A percentile compares a stretch with the other conserved stretches of the same genome.
These are phyloP conservation scores for Venturia effusa DNA, from an alignment of 2,329 filamentous ascomycete species.

Conservation along the genomic window DNA sequence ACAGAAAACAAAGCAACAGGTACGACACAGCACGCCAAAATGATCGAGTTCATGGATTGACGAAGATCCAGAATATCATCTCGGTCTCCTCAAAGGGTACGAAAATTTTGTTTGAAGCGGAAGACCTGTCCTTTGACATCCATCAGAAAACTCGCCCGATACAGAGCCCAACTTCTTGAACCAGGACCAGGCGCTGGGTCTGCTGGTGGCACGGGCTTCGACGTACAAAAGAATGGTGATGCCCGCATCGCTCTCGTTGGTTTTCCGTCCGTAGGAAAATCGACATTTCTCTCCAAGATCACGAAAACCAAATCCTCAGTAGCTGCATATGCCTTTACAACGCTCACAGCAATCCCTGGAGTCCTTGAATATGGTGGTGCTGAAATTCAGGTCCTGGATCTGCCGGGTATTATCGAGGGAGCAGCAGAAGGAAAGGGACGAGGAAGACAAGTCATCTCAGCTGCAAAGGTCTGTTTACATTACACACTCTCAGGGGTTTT, in stretches of 20 bases:
- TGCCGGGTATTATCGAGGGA: slow-evolving; percentile 97
- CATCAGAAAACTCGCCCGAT: slow-evolving; percentile 80
- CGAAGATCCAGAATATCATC: slow-evolving; percentile 70
- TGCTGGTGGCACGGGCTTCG: slow-evolving; percentile 71
- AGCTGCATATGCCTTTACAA: slow-evolving; percentile 94
- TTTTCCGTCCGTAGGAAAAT: slow-evolving; percentile 98
- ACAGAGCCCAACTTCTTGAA: slow-evolving; percentile 88
- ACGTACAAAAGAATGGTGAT: slow-evolving; percentile 90
- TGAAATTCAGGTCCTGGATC: slow-evolving; percentile 94
- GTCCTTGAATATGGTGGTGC: slow-evolving; percentile 96
- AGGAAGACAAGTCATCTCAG: slow-evolving; percentile 92
- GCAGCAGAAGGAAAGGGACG: slow-evolving; percentile 91
- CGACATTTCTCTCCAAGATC: slow-evolving; percentile 96
- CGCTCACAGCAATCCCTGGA: slow-evolving; percentile 90
- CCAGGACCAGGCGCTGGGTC: slow-evolving; percentile 69
- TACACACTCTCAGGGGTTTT: neutral
- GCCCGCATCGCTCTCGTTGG: slow-evolving; percentile 93
- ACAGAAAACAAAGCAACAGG: slow-evolving; percentile 97
- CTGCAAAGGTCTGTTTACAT: slow-evolving; percentile 56
- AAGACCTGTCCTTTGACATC: neutral
- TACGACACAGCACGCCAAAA: slow-evolving; percentile 36
- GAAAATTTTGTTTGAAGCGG: slow-evolving; percentile 17
- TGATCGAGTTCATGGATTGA: slow-evolving; percentile 27
- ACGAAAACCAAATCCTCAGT: slow-evolving; percentile 97
- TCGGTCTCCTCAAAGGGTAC: slow-evolving; percentile 94